Percentiles rank a stretch among this genome's conserved stretches.
phyloP scores from a whole-genome alignment of 768 basidiomycete species.

The Collybia mongolica region DNA sequence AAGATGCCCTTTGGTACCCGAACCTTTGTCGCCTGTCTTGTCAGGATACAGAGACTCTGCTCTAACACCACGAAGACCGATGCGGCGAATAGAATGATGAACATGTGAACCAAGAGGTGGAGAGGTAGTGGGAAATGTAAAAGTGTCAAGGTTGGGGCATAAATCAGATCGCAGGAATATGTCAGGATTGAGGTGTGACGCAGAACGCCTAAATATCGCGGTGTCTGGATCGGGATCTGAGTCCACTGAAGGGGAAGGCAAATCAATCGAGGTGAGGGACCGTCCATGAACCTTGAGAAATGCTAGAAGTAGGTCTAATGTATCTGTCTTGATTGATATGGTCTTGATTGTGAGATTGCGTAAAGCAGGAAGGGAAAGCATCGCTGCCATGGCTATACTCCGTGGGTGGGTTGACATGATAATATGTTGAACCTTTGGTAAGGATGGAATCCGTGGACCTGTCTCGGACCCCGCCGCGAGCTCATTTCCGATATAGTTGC shows the following conservation, averaged over 20 bases:
- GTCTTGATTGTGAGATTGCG: slow-evolving; percentile 40
- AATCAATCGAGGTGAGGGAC: slow-evolving; percentile 36
- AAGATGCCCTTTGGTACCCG: slow-evolving; percentile 36
- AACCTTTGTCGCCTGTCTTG: slow-evolving; percentile 19
- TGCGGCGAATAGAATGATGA: slow-evolving; percentile 40
- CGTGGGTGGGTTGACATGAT: slow-evolving; percentile 38
- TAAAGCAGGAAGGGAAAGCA: slow-evolving; percentile 40
- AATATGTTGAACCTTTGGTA: slow-evolving; percentile 42
- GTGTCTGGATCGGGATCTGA: slow-evolving; percentile 31
- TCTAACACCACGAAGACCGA: slow-evolving; percentile 43
- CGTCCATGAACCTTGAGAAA: slow-evolving; percentile 44
- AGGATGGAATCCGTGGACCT: slow-evolving; percentile 19
- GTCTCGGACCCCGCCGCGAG: slow-evolving; percentile 12
- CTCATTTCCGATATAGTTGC: slow-evolving; percentile 33
- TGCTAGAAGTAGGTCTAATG: slow-evolving; percentile 22
- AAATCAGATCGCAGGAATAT: slow-evolving; percentile 38
- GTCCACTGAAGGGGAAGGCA: slow-evolving; percentile 33
- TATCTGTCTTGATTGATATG: slow-evolving; percentile 13
- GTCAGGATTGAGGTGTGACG: slow-evolving; percentile 35
- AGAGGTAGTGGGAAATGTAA: slow-evolving; percentile 40
- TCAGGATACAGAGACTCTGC: slow-evolving; percentile 44
- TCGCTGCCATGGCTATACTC: slow-evolving; percentile 35
- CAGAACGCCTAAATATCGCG: slow-evolving; percentile 19
- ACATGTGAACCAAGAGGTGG: slow-evolving; percentile 24
- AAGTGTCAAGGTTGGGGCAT: slow-evolving; percentile 44